Evolutionary conservation across 345 rosid species (phyloP).

Genomic region (Citrus australasica): DNA sequence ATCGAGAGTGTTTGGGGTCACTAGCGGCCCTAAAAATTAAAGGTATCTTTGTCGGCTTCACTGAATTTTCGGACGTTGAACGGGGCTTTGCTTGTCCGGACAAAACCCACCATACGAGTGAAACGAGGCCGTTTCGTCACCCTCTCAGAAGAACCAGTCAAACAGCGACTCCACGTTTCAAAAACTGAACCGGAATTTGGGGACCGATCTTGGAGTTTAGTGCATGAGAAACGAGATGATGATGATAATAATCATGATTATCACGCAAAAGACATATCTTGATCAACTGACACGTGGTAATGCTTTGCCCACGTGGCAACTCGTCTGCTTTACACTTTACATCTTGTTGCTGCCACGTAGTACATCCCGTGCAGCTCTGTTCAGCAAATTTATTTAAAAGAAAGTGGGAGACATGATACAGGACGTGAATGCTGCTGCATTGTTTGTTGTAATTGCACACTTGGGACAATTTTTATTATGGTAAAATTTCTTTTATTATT

Average conservation of each 20-base stretch:
- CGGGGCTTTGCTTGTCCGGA: constrained; percentile 9
- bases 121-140: constrained; percentile 15
- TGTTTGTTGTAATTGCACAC: too few species aligned
- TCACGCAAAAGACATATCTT: not conserved
- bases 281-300: constrained; percentile 16
- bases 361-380: not conserved
- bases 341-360: constrained; percentile 15
- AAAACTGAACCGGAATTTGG: constrained; percentile 19
- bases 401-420: too few species aligned
- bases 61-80: constrained; percentile 26
- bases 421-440: too few species aligned
- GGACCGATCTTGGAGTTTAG: constrained; percentile 17
- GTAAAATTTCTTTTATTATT: too few species aligned
- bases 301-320: not conserved
- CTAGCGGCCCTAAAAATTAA: constrained; percentile 8
- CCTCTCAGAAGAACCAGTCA: not conserved
- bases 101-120: not conserved
- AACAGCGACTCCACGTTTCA: not conserved
- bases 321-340: not conserved
- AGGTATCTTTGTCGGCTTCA: constrained; percentile 31
- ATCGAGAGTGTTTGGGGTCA: not conserved
- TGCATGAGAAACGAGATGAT: constrained; percentile 4
- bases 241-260: constrained; percentile 11
- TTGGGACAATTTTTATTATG: too few species aligned
- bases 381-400: not conserved